Evolutionary conservation across 305 asterid species (phyloP), one percentile per base, ranked within the genome.

Genomic region (Solanum hybrid): DNA sequence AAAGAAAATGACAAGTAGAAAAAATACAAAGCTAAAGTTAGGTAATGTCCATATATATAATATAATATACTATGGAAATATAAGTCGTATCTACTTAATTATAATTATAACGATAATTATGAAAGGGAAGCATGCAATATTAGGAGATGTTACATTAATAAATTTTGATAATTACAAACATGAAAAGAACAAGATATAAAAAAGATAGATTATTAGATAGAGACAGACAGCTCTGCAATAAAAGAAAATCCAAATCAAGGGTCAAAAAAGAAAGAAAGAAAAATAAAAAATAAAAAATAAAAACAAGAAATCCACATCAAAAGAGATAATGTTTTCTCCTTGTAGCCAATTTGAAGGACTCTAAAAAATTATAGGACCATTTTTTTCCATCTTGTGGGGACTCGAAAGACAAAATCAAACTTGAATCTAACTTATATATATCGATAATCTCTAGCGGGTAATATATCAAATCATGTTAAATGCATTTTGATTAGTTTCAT

Each of bases 291-390:
- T 91, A 89, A 91, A 89, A 91, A 92, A 92, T 84, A 46, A 90
- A 92, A 91, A 90, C 93, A 90, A 91, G 90, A 92, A 92, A 92
- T 92, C 93, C 91, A 92, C 92, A 90, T 94, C 93, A 92, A 92
- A 83, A 46, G 89, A 87, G 93, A 91, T 89, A 91, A 90, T 92
- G 92, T 90, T 92, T 92, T 91, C 86, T 89, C 85, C 34, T 69
- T 86, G 82, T 64, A 76, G 71, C 90, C 37, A 42, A 84, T 84
- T 22, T n/a, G 39, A 51, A 84, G 75, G 31, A 51, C 74, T 80
- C 34, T 22, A 35, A 79, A 10, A 79, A 37, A 18, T n/a, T 33
- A 31, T n/a, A 90, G 91, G 91, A 89, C 90, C 89, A 82, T 87
- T 69, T 42, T 64, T 14, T 28, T 74, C 67, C 22, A 37, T 39